Conservation (phyloP, 495 filamentous ascomycete genomes). For the Aspergillus avenaceus region DNA sequence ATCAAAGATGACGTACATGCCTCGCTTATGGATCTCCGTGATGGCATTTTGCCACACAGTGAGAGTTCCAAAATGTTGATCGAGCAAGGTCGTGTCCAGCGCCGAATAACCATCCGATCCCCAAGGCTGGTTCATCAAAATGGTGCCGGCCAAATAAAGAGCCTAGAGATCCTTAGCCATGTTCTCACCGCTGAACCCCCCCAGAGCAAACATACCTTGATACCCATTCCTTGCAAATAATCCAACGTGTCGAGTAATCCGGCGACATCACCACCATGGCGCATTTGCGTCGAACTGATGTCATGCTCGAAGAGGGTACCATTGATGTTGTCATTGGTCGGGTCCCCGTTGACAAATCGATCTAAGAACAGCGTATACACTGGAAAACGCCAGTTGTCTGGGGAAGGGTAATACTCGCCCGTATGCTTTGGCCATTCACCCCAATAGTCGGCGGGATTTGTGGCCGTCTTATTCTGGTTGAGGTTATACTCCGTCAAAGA, state of each 20-base stretch:
- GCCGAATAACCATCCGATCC: constrained; percentile 62
- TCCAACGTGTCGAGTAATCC: constrained; percentile 63
- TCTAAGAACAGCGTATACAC: constrained; percentile 69
- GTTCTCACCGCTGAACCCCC: not conserved
- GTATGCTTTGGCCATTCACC: constrained; percentile 31
- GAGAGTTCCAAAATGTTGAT: constrained; percentile 63
- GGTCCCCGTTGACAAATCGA: constrained; percentile 68
- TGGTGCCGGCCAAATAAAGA: constrained; percentile 64
- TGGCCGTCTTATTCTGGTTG: constrained; percentile 56
- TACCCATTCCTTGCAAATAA: constrained; percentile 71
- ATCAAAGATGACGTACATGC: constrained; percentile 69
- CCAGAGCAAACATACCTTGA: constrained; percentile 45
- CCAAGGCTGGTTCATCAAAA: constrained; percentile 70
- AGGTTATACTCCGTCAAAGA: constrained; percentile 52
- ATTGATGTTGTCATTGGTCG: constrained; percentile 66
- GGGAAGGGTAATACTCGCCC: constrained; percentile 56
- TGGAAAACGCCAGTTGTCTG: constrained; percentile 65
- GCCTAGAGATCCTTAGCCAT: constrained; percentile 27
- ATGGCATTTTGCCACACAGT: constrained; percentile 58
- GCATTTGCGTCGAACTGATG: constrained; percentile 60
- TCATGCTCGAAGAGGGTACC: constrained; percentile 67
- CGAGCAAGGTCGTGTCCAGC: constrained; percentile 64
- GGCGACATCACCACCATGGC: constrained; percentile 68
- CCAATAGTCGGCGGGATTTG: constrained; percentile 55
- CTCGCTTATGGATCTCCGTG: constrained; percentile 57